Percentiles rank a stretch among this genome's conserved stretches.
These are phyloP conservation scores for Globisporangium perplexum DNA, from an alignment of 352 stramenopile species.

Conservation along the genomic window DNA sequence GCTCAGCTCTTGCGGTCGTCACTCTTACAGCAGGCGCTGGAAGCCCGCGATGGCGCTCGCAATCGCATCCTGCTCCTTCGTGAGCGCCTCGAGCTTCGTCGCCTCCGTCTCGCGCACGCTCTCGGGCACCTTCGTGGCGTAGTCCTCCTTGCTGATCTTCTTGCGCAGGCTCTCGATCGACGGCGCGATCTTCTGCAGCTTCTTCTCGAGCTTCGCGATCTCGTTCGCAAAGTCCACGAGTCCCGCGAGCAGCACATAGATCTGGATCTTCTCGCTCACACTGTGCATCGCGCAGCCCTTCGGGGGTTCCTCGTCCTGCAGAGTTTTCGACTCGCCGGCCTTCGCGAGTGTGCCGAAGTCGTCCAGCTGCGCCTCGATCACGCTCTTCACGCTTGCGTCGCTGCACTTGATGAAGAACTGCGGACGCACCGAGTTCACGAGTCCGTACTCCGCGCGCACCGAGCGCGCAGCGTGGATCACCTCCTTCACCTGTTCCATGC, in stretches of 20 bases:
- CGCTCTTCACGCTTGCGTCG: conserved; percentile 61
- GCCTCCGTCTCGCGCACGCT: conserved; percentile 73
- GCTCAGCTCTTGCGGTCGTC: background rate
- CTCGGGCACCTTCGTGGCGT: conserved; percentile 73
- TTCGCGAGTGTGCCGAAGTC: conserved; percentile 96
- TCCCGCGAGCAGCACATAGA: conserved; percentile 81
- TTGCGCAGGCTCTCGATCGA: conserved; percentile 69
- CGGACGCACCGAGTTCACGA: conserved; percentile 74
- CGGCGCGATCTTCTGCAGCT: conserved; percentile 75
- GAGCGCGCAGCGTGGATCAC: conserved; percentile 95
- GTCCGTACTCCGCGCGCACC: conserved; percentile 85
- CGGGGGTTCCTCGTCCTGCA: conserved; percentile 77
- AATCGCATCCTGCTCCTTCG: conserved; percentile 80
- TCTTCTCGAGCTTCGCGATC: conserved; percentile 88
- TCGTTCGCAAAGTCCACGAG: conserved; percentile 88
- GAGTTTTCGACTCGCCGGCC: conserved; percentile 85
- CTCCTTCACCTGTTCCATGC: conserved; percentile 93
- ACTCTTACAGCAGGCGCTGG: conserved; percentile 57
- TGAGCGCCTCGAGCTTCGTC: conserved; percentile 69
- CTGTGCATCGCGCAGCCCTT: conserved; percentile 90
- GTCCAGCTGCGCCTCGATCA: conserved; percentile 80
- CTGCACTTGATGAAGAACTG: conserved; percentile 89
- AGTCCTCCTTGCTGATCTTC: conserved; percentile 80
- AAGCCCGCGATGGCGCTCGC: conserved; percentile 72
- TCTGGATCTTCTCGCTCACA: conserved; percentile 93